Evolutionary conservation across 129 eudicot genomes (phyloP).

Genomic region (Flaveria robusta): DNA sequence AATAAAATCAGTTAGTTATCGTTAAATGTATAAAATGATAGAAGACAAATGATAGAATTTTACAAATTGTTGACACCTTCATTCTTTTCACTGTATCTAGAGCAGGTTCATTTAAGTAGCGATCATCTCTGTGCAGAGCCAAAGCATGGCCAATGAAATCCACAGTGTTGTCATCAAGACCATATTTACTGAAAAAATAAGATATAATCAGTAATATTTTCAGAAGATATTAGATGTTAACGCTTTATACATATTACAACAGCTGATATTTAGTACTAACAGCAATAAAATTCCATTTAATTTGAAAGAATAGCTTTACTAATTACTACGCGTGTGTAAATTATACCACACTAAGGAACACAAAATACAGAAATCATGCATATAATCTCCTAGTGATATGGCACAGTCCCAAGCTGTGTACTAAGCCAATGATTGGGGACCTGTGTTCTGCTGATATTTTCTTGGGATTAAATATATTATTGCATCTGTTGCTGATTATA

Average conservation of each 20-base stretch:
- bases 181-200: constrained; percentile 62
- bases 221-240: not conserved
- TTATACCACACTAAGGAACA: not conserved
- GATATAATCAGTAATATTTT: not conserved
- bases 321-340: constrained; percentile 8
- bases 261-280: not conserved
- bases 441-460: not conserved
- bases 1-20: constrained; percentile 9
- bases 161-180: constrained; percentile 94
- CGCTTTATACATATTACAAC: not conserved
- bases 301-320: not conserved
- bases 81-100: constrained; percentile 87
- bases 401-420: not conserved
- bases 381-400: not conserved
- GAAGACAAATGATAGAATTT: not conserved
- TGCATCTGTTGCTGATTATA: not conserved
- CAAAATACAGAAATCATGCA: not conserved
- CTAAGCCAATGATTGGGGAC: not conserved
- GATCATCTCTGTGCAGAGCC: constrained; percentile 96
- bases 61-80: constrained; percentile 54
- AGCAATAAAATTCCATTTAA: not conserved
- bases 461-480: not conserved
- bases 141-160: constrained; percentile 94
- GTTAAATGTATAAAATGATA: not conserved
- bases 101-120: constrained; percentile 86